A percentile compares a stretch with the other conserved stretches of the same genome.
These are phyloP conservation scores for Taphrina deformans DNA, from an alignment of 1,139 yeast species.

Conservation along the genomic window DNA sequence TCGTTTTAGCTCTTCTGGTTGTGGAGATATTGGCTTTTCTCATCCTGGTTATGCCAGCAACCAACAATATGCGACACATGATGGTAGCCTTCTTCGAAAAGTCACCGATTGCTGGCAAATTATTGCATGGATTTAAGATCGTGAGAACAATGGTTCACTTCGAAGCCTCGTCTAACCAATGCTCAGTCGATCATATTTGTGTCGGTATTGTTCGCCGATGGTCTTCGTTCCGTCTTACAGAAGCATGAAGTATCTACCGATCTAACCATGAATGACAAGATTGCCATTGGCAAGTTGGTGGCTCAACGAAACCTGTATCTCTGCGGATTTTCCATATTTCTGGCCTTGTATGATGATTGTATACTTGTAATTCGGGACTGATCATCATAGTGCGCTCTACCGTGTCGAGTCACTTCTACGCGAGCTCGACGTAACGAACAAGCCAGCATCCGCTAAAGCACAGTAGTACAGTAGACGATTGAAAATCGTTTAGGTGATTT, in stretches of 20 bases:
- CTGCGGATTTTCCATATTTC: conserved; percentile 28
- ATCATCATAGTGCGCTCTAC: conserved; percentile 5
- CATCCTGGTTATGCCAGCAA: conserved; percentile 28
- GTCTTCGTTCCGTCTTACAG: conserved; percentile 18
- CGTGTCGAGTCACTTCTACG: conserved; percentile 10
- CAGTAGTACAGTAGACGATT: too few species aligned
- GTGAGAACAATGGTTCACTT: not conserved
- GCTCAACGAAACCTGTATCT: conserved; percentile 29
- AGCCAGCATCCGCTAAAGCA: conserved; percentile 1
- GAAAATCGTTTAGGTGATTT: too few species aligned
- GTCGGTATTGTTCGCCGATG: conserved; percentile 23
- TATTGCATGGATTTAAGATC: conserved; percentile 30
- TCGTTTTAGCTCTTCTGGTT: conserved; percentile 17
- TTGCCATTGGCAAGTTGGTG: conserved; percentile 20
- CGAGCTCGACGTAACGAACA: conserved; percentile 9
- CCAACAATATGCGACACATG: conserved; percentile 18
- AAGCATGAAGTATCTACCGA: conserved; percentile 25
- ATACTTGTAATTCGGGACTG: not conserved
- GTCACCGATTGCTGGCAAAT: conserved; percentile 26
- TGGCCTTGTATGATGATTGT: conserved; percentile 14
- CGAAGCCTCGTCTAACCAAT: not conserved
- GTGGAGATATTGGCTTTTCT: conserved; percentile 12
- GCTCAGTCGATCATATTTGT: conserved; percentile 25
- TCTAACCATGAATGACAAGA: conserved; percentile 26
- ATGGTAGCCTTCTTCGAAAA: conserved; percentile 22